phyloP scores from a whole-genome alignment of 106 monocot genomes.

The Dendrobium catenatum region DNA sequence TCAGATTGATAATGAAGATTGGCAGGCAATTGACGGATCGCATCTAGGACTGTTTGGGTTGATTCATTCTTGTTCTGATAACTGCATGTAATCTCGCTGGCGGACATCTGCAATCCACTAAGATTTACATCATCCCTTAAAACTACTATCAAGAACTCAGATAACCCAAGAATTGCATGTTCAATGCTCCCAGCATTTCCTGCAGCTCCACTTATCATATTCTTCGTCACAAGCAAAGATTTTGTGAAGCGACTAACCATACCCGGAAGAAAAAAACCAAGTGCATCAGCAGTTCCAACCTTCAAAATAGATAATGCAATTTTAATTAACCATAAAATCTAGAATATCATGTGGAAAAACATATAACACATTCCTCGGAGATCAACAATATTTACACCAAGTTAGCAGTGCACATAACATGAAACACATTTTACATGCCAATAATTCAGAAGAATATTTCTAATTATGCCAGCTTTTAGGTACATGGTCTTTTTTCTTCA shows the following conservation, averaged over 20 bases:
- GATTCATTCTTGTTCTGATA: conserved; percentile 22
- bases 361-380: neutral
- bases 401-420: neutral
- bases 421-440: neutral
- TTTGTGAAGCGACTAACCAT: conserved; percentile 76
- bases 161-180: conserved; percentile 68
- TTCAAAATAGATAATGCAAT: conserved; percentile 16
- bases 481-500: neutral
- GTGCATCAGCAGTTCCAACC: conserved; percentile 84
- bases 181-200: conserved; percentile 63
- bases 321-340: neutral
- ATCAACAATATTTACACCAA: neutral
- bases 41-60: conserved; percentile 51
- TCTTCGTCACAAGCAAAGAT: conserved; percentile 59
- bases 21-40: conserved; percentile 53
- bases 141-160: conserved; percentile 73
- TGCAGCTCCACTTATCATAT: conserved; percentile 74
- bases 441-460: neutral
- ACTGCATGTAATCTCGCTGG: neutral
- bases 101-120: conserved; percentile 24
- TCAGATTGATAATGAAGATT: conserved; percentile 17
- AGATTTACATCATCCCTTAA: conserved; percentile 57
- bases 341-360: neutral
- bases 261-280: conserved; percentile 93
- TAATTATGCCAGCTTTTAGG: neutral